These are phyloP conservation scores for Aspergillus bertholletiae DNA, from an alignment of 495 filamentous ascomycete genomes.

Conservation along the genomic window DNA sequence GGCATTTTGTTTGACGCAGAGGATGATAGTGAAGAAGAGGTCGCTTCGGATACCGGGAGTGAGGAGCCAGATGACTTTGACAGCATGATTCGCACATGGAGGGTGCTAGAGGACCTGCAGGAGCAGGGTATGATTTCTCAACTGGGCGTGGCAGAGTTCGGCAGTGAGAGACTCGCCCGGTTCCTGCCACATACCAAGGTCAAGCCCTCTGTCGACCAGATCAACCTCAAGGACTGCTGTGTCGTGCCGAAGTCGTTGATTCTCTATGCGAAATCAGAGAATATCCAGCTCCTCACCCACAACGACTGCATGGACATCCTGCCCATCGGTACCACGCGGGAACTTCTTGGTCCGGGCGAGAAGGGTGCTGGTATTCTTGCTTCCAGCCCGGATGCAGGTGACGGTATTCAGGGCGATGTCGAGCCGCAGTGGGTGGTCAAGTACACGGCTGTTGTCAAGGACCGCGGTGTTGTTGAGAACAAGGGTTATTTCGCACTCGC, in stretches of 20 bases:
- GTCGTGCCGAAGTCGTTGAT: constrained; percentile 89
- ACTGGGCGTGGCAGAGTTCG: constrained; percentile 88
- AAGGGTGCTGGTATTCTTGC: constrained; percentile 66
- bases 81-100: constrained; percentile 70
- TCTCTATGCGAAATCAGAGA: constrained; percentile 75
- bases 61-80: constrained; percentile 52
- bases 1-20: constrained; percentile 91
- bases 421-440: constrained; percentile 93
- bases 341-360: constrained; percentile 67
- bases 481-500: constrained; percentile 94
- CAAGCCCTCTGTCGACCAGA: constrained; percentile 86
- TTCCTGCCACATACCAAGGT: constrained; percentile 63
- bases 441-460: constrained; percentile 95
- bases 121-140: constrained; percentile 64
- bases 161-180: constrained; percentile 69
- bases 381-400: constrained; percentile 39
- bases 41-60: constrained; percentile 52
- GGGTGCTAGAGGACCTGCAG: constrained; percentile 70
- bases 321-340: constrained; percentile 75
- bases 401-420: constrained; percentile 67
- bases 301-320: constrained; percentile 92
- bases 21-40: constrained; percentile 73
- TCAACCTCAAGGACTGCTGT: constrained; percentile 96
- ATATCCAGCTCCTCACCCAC: constrained; percentile 88
- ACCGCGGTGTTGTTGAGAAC: constrained; percentile 96